Evolutionary conservation across 345 rosid species (phyloP).

Genomic region (Salix brachista): DNA sequence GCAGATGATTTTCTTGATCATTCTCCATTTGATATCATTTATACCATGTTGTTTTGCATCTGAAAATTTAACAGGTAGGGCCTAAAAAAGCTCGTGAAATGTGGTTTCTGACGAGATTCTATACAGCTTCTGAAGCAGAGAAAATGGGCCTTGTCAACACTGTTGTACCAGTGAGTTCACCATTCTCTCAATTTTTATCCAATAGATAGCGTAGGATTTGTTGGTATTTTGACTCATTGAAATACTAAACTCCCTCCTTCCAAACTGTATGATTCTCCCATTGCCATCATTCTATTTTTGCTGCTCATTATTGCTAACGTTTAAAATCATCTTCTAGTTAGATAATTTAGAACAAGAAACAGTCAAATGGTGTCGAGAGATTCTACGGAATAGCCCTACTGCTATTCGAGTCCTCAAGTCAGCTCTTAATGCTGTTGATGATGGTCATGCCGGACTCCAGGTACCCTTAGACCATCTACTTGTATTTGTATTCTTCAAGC

Average conservation of each 20-base stretch:
- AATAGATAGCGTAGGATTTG: not conserved
- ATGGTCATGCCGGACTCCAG: constrained; percentile 94
- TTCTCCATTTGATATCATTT: not conserved
- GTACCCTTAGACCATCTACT: constrained; percentile 19
- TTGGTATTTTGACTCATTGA: not conserved
- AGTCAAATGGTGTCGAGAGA: constrained; percentile 85
- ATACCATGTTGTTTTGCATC: not conserved
- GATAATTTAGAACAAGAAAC: constrained; percentile 82
- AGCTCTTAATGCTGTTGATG: constrained; percentile 88
- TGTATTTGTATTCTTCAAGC: not conserved
- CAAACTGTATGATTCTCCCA: not conserved
- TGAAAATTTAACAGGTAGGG: constrained; percentile 52
- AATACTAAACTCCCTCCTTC: not conserved
- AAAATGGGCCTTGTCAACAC: constrained; percentile 92
- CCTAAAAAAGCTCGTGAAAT: constrained; percentile 93
- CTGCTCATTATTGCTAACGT: not conserved
- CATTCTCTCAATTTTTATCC: not conserved
- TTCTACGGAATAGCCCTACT: constrained; percentile 83
- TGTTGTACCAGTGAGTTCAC: constrained; percentile 70
- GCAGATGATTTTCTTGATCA: not conserved
- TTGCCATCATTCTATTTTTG: not conserved
- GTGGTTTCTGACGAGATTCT: constrained; percentile 91
- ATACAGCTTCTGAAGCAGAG: constrained; percentile 81
- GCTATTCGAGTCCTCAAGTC: constrained; percentile 89
- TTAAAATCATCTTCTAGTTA: constrained; percentile 36